phyloP scores from a whole-genome alignment of 1,139 yeast genomes.

The Suhomyces choctaworum region DNA sequence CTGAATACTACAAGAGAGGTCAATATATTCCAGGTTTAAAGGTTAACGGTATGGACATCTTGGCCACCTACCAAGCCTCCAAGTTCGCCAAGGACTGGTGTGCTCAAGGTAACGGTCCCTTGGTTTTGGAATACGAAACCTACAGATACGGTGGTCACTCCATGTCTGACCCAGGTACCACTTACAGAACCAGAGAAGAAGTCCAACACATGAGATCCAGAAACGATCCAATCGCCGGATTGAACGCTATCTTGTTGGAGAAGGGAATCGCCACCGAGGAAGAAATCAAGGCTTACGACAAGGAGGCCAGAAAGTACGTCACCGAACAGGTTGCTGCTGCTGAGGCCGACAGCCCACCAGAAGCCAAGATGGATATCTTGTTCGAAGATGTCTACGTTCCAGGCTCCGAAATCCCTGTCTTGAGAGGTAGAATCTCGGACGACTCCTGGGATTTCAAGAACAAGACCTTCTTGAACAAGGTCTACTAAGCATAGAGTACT shows the following conservation, averaged over 20 bases:
- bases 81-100: slow-evolving; percentile 97
- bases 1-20: slow-evolving; percentile 98
- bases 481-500: slow-evolving; percentile 31
- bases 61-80: slow-evolving; percentile 94
- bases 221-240: slow-evolving; percentile 96
- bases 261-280: slow-evolving; percentile 86
- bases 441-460: slow-evolving; percentile 86
- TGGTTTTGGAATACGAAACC: slow-evolving; percentile 94
- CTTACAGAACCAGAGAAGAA: slow-evolving; percentile 99
- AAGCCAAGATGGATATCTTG: slow-evolving; percentile 89
- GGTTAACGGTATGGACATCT: slow-evolving; percentile 97
- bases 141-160: slow-evolving; percentile 99
- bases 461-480: slow-evolving; percentile 64
- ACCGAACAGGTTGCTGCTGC: slow-evolving; percentile 94
- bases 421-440: slow-evolving; percentile 96
- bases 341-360: slow-evolving; percentile 93
- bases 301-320: slow-evolving; percentile 92
- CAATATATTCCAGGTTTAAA: slow-evolving; percentile 98
- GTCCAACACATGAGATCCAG: slow-evolving; percentile 99
- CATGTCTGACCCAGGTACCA: slow-evolving; percentile 99
- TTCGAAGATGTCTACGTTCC: slow-evolving; percentile 96
- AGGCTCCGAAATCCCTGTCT: slow-evolving; percentile 87
- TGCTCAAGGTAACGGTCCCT: slow-evolving; percentile 90
- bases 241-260: slow-evolving; percentile 83
- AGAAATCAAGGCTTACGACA: slow-evolving; percentile 90